Evolutionary conservation across 352 stramenopile genomes (phyloP).

Genomic region (Phytopythium mirpurense): DNA sequence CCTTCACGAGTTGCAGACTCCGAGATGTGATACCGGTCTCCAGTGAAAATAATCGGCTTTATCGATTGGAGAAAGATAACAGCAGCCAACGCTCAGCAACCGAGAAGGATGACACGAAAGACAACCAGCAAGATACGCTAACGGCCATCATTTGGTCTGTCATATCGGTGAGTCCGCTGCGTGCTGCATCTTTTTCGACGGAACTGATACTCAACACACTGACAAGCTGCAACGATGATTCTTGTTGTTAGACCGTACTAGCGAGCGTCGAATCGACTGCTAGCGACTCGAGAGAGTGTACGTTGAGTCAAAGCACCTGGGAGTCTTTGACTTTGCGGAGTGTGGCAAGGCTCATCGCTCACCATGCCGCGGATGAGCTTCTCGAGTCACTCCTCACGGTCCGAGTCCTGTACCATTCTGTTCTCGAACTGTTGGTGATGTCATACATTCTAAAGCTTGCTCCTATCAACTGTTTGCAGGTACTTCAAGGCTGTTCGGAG

Average conservation of each 20-base stretch:
- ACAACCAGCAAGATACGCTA: not conserved
- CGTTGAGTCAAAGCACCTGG: not conserved
- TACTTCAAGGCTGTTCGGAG: not conserved
- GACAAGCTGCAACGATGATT: not conserved
- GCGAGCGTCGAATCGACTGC: not conserved
- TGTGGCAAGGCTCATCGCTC: not conserved
- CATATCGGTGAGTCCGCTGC: not conserved
- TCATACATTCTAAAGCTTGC: not conserved
- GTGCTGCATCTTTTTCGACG: not conserved
- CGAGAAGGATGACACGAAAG: not conserved
- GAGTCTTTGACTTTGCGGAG: not conserved
- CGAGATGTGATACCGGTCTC: constrained; percentile 11
- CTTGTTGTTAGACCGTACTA: not conserved
- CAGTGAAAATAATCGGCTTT: constrained; percentile 33
- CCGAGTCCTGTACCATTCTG: not conserved
- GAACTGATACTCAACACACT: not conserved
- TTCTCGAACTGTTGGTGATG: not conserved
- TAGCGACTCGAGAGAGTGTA: not conserved
- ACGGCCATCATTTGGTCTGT: not conserved
- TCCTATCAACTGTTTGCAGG: not conserved
- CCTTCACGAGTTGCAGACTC: constrained; percentile 10
- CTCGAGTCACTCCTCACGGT: not conserved
- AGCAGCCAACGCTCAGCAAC: no score
- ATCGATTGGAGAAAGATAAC: constrained; percentile 8
- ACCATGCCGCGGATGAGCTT: not conserved